Evolutionary conservation across 1,284 basidiomycete genomes (phyloP), one percentile per base, ranked within the genome.

Genomic region (Heterobasidion annosum): DNA sequence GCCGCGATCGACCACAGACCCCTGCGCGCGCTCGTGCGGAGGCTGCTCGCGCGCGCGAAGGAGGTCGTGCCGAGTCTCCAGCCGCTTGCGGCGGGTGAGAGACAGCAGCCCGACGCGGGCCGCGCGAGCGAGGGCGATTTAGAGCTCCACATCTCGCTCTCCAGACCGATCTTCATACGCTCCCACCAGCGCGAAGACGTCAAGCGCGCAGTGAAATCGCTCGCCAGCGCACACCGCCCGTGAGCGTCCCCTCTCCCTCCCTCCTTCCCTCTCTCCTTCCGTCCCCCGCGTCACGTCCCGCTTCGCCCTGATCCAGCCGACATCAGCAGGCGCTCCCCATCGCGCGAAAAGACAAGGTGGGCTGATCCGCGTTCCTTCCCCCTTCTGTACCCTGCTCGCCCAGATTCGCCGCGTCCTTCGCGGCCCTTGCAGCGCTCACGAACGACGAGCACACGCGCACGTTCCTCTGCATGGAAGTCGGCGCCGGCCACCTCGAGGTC

Each of bases 391-490:
- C 3, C 12, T 10, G n/a, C 4, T 12, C 37, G 37, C 12, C 44
- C 57, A 93, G 91, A 8, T 92, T 92, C 63, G 63, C 70, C 10
- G 73, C 79, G 0, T 90, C 89, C 0, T 91, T 93, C 63, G 78
- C 84, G 0, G 71, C 75, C 0, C 81, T 92, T 60, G 76, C 82
- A 15, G 77, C 82, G 51, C 73, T 93, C 35, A 76, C 72, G 15
- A 93, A 93, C 64, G 91, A 93, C 64, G 89, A 92, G 64, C 73
- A 71, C 56, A 91, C 88, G 1, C 74, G 91, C 48, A 77, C 80
- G 0, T 93, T 93, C 65, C 69, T 93, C 40, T 76, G 80, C 10
- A 63, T 88, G 54, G 88, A 92, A 64, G 68, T 91, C 37, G 91
- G 89, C 32, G 85, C 86, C 3, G 91, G 91, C 0, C 82, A 91